Base-by-base conservation (phyloP, 2,329 filamentous ascomycete genomes). In the Fusarium denticulatum region DNA sequence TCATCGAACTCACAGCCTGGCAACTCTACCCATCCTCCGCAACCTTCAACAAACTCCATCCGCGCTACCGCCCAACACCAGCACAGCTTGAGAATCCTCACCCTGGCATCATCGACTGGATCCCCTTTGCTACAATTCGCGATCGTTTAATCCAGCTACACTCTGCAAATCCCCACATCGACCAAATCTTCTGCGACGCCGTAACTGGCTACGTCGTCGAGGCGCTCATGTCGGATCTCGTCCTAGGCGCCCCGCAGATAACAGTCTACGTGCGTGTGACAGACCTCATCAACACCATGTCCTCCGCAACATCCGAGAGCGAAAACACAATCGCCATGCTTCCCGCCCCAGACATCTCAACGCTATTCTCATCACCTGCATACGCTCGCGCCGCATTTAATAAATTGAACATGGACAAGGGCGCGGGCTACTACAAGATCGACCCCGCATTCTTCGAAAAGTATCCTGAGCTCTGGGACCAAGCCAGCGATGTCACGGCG, bases 1-100 rank as follows among this genome's bases (percentile, higher is more conserved):
- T 81, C 40, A 77, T 81, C 40, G 80, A 81, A 52, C 76, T 81
- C 49, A 81, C 79, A 6, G 79, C 79, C 7, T 81, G 79, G 79
- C 78, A 81, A 77, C 58, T 81, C 2, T 80, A 72, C 24, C 79
- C 79, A 9, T 81, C 77, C 3, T 46, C 71, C 4, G 55, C 64
- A 13, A 81, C 79, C 1, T 81, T 75, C 28, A 69, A 69, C 2
- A 78, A 73, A 20, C 57, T 81, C 1, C 79, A 81, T 64, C 72
- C 73, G 9, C 62, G 76, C 11, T 81, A 81, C 18, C 74, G 78
- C 0, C 79, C 80, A 0, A 81, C 80, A 1, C 64, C 72, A 16
- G 59, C 62, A 3, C 79, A 81, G 30, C n/a, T 79, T 7, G 66
- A 67, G 16, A 69, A 74, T 18, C 60, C 60, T 5, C 74, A 81